A percentile compares a stretch with the other conserved stretches of the same genome.
These are phyloP conservation scores for Middelhovenomyces tepae DNA, from an alignment of 805 yeast species.

Conservation along the genomic window DNA sequence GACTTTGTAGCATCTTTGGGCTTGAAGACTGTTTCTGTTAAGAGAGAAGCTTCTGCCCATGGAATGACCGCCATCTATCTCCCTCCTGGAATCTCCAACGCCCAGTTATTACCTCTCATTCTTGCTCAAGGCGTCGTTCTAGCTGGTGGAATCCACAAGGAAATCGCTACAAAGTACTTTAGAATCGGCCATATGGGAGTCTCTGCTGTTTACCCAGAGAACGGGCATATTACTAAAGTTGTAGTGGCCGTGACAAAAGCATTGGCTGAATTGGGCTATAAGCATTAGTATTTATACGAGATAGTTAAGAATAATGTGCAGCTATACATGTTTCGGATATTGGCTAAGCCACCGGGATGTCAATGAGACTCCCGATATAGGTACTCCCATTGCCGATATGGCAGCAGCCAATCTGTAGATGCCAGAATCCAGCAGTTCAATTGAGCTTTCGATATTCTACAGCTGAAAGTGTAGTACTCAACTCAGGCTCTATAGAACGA, in stretches of 20 bases:
- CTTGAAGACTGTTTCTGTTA: slow-evolving; percentile 57
- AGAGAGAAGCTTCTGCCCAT: slow-evolving; percentile 60
- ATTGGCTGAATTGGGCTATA: slow-evolving; percentile 5
- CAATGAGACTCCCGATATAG: too few relatives aligned
- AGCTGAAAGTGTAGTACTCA: too few relatives aligned
- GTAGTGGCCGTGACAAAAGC: slow-evolving; percentile 37
- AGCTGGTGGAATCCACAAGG: slow-evolving; percentile 87
- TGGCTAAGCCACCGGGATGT: too few relatives aligned
- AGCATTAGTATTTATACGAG: background rate
- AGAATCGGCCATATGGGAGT: slow-evolving; percentile 97
- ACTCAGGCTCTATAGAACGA: too few relatives aligned
- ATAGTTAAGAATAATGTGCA: background rate
- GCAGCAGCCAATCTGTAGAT: too few relatives aligned
- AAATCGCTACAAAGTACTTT: slow-evolving; percentile 71
- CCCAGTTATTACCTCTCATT: slow-evolving; percentile 49
- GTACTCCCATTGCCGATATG: too few relatives aligned
- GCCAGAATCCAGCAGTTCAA: too few relatives aligned
- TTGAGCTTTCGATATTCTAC: too few relatives aligned
- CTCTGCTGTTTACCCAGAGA: slow-evolving; percentile 48
- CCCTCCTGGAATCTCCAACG: slow-evolving; percentile 65
- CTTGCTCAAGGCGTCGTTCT: slow-evolving; percentile 61
- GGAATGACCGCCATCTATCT: slow-evolving; percentile 81
- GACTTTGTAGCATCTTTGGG: slow-evolving; percentile 47
- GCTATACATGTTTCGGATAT: background rate
- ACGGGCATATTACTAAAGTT: slow-evolving; percentile 46